A percentile compares a stretch with the other conserved stretches of the same genome.
Evolutionary conservation across 306 rosid species (phyloP).

Genomic region (Coriaria nepalensis): DNA sequence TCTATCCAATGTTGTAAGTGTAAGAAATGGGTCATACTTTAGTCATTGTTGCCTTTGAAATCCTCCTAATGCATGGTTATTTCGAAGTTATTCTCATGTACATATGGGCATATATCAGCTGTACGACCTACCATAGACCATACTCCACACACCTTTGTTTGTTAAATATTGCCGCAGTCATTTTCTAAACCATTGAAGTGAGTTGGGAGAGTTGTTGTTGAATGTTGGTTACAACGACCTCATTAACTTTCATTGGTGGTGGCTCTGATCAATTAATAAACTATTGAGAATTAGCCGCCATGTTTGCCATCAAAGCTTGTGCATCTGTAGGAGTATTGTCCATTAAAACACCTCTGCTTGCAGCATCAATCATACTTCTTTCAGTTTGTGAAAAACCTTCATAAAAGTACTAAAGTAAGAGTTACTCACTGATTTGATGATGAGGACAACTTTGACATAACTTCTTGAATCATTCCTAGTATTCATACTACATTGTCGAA

Average conservation of each 20-base stretch:
- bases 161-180: neutral
- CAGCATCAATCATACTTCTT: neutral
- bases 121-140: neutral
- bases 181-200: neutral
- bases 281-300: constrained; percentile 1
- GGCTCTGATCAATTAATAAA: neutral
- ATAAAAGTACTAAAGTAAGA: constrained; percentile 1
- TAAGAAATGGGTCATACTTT: no score
- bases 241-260: neutral
- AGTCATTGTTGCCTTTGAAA: no score
- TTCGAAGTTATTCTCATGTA: no score
- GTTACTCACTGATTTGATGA: neutral
- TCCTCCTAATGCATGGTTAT: no score
- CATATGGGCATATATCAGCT: neutral
- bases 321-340: neutral
- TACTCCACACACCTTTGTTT: neutral
- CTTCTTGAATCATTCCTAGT: neutral
- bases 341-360: neutral
- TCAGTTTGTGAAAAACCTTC: neutral
- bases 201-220: neutral
- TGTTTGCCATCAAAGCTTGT: neutral
- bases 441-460: neutral
- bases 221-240: neutral
- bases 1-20: no score
- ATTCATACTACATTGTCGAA: neutral